Evolutionary conservation across 2,329 filamentous ascomycete species (phyloP).

Genomic region (Pestalotiopsis sp.): DNA sequence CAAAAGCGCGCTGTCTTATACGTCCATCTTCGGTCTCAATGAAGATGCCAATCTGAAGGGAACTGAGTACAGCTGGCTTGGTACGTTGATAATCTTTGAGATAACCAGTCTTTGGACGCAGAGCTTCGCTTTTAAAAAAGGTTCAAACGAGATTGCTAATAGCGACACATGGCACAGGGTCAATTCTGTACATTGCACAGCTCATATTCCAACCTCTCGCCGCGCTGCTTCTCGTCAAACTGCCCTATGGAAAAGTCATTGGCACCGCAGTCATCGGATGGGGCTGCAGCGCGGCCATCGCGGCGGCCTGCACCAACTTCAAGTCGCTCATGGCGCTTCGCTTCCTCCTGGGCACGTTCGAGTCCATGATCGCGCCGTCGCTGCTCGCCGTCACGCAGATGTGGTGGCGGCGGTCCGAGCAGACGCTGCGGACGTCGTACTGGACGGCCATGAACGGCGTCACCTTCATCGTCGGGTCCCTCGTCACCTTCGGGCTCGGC

Average conservation of each 20-base stretch:
- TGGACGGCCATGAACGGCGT: conserved; percentile 61
- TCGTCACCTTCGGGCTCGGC: conserved; percentile 55
- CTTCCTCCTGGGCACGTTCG: conserved; percentile 48
- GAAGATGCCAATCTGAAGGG: conserved; percentile 49
- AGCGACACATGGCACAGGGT: neutral
- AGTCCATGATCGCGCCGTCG: conserved; percentile 52
- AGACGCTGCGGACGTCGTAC: conserved; percentile 50
- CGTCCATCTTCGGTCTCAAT: conserved; percentile 51
- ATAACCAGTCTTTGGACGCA: neutral
- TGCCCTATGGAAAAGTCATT: conserved; percentile 58
- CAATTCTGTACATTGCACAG: conserved; percentile 61
- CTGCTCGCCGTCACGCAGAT: conserved; percentile 56
- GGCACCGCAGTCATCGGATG: conserved; percentile 54
- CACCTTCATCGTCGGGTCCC: conserved; percentile 56
- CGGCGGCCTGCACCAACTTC: conserved; percentile 53
- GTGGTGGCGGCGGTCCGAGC: conserved; percentile 56
- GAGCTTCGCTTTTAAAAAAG: neutral
- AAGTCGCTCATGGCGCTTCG: conserved; percentile 45
- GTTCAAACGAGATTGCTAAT: neutral
- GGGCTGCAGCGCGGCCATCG: conserved; percentile 52
- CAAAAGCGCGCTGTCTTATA: conserved; percentile 48
- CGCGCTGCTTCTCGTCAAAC: conserved; percentile 53
- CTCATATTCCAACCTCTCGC: conserved; percentile 59
- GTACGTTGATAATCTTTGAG: conserved; percentile 35
- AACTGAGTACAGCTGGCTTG: conserved; percentile 59